Percentiles rank a stretch among this genome's conserved stretches.
These are phyloP conservation scores for Panellus pusillus DNA, from an alignment of 768 basidiomycete genomes.

Conservation along the genomic window DNA sequence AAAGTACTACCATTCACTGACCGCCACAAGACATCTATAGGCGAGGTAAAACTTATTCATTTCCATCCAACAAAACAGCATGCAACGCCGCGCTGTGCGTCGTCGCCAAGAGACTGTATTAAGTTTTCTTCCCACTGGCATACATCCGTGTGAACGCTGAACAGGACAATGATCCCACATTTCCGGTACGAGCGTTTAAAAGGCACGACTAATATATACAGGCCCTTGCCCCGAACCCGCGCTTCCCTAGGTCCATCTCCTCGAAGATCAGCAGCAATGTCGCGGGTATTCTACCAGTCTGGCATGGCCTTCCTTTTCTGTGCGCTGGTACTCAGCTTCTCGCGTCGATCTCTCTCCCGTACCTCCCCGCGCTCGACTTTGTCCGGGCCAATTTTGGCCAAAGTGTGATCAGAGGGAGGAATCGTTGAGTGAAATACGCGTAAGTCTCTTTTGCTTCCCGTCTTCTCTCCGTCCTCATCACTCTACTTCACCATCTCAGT, in stretches of 20 bases:
- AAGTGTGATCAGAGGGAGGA: neutral
- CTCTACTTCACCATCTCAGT: neutral
- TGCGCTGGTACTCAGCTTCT: conserved; percentile 21
- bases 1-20: too few species aligned
- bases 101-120: too few species aligned
- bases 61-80: too few species aligned
- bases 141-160: too few species aligned
- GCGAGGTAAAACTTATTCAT: too few species aligned
- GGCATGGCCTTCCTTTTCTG: conserved; percentile 17
- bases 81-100: too few species aligned
- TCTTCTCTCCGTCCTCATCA: neutral
- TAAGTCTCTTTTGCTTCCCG: neutral
- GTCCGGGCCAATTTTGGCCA: conserved; percentile 6
- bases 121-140: too few species aligned
- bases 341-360: conserved; percentile 22
- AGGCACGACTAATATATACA: neutral
- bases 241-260: neutral
- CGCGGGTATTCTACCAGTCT: conserved; percentile 13
- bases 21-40: too few species aligned
- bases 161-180: neutral
- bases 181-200: conserved; percentile 5
- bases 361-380: conserved; percentile 19
- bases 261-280: conserved; percentile 2
- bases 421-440: conserved; percentile 7
- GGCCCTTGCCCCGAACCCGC: neutral